phyloP scores from a whole-genome alignment of 2,329 filamentous ascomycete genomes.

The Aspergillus hiratsukae region DNA sequence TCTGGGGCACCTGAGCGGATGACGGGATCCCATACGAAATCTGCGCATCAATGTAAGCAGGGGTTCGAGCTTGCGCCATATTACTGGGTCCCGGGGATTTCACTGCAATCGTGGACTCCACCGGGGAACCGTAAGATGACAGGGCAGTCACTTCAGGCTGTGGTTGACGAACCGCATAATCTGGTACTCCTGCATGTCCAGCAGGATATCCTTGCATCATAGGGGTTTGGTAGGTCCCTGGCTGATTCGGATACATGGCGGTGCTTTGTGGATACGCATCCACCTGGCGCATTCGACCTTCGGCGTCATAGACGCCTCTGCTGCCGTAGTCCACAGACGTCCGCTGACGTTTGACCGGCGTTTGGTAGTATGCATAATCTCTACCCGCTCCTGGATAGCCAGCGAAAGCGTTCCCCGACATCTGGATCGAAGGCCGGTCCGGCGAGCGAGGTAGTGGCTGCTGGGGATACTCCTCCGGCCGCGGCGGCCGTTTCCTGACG shows the following conservation, averaged over 20 bases:
- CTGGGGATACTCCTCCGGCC: constrained; percentile 36
- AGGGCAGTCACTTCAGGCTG: constrained; percentile 9
- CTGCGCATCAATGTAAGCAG: constrained; percentile 22
- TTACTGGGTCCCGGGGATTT: constrained; percentile 15
- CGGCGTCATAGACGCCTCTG: constrained; percentile 32
- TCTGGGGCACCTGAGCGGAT: constrained; percentile 30
- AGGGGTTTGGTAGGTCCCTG: constrained; percentile 29
- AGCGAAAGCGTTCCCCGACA: constrained; percentile 27
- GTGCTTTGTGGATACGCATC: constrained; percentile 34
- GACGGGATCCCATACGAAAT: constrained; percentile 33
- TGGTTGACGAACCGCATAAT: constrained; percentile 33
- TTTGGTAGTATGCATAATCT: constrained; percentile 34
- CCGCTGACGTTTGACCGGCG: constrained; percentile 36
- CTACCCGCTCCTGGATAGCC: constrained; percentile 29
- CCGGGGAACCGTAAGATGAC: constrained; percentile 15
- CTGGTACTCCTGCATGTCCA: constrained; percentile 31
- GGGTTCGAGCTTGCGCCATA: constrained; percentile 13
- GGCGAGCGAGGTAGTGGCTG: constrained; percentile 34
- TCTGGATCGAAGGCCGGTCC: constrained; percentile 34
- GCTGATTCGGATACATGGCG: constrained; percentile 29
- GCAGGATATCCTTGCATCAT: constrained; percentile 33
- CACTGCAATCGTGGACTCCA: constrained; percentile 16
- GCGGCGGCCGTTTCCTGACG: constrained; percentile 36
- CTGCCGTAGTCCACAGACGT: constrained; percentile 37
- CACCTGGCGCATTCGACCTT: constrained; percentile 35